Evolutionary conservation across 208 protist genomes (phyloP), one percentile per base, ranked within the genome.

Genomic region (Acanthamoeba divionensis): DNA sequence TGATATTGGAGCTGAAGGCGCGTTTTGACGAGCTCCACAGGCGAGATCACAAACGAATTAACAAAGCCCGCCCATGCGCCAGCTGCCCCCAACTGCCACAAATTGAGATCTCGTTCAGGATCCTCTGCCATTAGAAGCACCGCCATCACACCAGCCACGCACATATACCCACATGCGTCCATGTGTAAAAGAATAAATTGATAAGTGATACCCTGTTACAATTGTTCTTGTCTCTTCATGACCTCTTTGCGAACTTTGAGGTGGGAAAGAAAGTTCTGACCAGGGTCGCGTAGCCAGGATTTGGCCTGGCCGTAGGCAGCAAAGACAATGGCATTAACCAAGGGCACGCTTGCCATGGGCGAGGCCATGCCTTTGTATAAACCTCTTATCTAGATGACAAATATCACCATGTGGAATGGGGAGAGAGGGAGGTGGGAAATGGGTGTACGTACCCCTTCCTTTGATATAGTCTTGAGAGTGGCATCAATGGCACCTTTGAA

Each of bases 291-390:
- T 12, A 69, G 57, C 38, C 55, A 86, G 9, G 55, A 38, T 31
- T 86, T 86, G 31, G 77, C 77, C 36, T 62, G 57, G 31, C 77
- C 77, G 57, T 86, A 86, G 57, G 77, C 52, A 0, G 77, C 77
- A 69, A 86, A 86, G 21, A 86, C 77, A 15, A 86, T 67, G 29
- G 77, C 77, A 31, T 86, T 86, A n/a, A 86, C 57, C 15, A 86
- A 41, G 2, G 77, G 77, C 29, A 86, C 50, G 57, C 55, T 86
- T 21, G 77, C 77, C 57, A 86, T 69, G 33, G 77, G 77, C 8
- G 77, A 86, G 6, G 50, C 77, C 77, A 86, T 86, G 36, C 77
- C 77, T 44, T 86, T 86, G 77, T 69, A 86, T 24, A 86, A 29
- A 24, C 77, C 57, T 3, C 57, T 33, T 8, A 69, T 73, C 60